Evolutionary conservation across 164 flowering plant genomes (phyloP).

Genomic region (Akebia trifoliata): DNA sequence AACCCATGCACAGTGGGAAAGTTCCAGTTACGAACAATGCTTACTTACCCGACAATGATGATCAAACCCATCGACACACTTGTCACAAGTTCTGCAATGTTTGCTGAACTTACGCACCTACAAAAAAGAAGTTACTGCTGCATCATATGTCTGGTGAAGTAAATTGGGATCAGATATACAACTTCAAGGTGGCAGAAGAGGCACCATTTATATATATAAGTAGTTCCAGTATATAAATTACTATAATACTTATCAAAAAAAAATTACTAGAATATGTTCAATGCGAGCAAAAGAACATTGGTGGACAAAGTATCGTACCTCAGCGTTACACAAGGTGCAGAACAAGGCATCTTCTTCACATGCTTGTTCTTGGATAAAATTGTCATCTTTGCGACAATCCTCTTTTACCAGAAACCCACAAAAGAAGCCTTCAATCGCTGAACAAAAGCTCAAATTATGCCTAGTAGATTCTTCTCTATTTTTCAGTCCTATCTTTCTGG

Average conservation of each 20-base stretch:
- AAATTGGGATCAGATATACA: too few relatives aligned
- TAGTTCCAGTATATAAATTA: neutral
- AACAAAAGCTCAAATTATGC: constrained; percentile 38
- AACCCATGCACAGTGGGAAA: neutral
- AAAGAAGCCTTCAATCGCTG: constrained; percentile 45
- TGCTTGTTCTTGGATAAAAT: constrained; percentile 37
- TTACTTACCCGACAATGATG: constrained; percentile 82
- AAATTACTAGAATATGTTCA: neutral
- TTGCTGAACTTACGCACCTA: constrained; percentile 86
- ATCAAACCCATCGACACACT: constrained; percentile 92
- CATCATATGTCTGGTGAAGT: neutral
- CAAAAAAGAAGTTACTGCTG: constrained; percentile 7
- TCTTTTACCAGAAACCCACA: constrained; percentile 64
- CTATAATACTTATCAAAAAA: too few relatives aligned
- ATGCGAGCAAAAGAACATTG: neutral
- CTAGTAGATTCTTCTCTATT: constrained; percentile 30
- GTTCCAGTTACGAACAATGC: neutral
- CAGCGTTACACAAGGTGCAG: constrained; percentile 95
- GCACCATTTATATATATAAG: too few relatives aligned
- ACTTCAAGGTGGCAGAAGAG: too few relatives aligned
- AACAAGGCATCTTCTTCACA: constrained; percentile 83
- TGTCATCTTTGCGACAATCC: constrained; percentile 77
- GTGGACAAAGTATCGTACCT: constrained; percentile 42
- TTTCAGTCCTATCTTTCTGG: constrained; percentile 34
- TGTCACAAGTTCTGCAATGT: constrained; percentile 90